A percentile compares a stretch with the other conserved stretches of the same genome.
phyloP scores from a whole-genome alignment of 2,329 filamentous ascomycete genomes.

The Apiospora hydei region DNA sequence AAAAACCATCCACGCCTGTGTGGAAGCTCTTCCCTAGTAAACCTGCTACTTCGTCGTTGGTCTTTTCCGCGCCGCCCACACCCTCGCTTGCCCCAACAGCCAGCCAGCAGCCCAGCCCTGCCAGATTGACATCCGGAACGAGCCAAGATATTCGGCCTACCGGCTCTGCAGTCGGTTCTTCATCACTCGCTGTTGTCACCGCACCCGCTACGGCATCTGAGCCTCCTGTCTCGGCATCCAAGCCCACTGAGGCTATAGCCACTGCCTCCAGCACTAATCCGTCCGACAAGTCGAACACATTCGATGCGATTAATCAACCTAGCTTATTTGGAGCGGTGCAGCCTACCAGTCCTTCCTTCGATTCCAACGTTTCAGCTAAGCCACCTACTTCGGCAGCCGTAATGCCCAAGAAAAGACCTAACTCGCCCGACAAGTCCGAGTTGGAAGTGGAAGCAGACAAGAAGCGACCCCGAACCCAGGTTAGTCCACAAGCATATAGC shows the following conservation, averaged over 20 bases:
- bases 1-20: background rate
- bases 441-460: background rate
- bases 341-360: background rate
- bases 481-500: background rate
- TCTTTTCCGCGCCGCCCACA: background rate
- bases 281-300: too few species aligned
- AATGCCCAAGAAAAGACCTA: background rate
- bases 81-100: background rate
- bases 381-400: background rate
- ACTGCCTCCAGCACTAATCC: background rate
- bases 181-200: too few species aligned
- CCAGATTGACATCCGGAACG: background rate
- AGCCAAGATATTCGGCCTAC: background rate
- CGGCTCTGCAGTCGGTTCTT: too few species aligned
- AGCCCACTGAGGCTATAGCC: background rate
- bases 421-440: background rate
- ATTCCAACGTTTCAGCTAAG: too few species aligned
- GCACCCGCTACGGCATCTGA: background rate
- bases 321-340: background rate
- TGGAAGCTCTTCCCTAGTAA: background rate
- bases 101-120: background rate
- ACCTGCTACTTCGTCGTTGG: background rate
- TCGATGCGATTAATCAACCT: too few species aligned
- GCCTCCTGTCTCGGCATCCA: background rate
- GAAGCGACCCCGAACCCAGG: background rate